Evolutionary conservation across 139 green algal genomes (phyloP).

Genomic region (Micromonas commoda): DNA sequence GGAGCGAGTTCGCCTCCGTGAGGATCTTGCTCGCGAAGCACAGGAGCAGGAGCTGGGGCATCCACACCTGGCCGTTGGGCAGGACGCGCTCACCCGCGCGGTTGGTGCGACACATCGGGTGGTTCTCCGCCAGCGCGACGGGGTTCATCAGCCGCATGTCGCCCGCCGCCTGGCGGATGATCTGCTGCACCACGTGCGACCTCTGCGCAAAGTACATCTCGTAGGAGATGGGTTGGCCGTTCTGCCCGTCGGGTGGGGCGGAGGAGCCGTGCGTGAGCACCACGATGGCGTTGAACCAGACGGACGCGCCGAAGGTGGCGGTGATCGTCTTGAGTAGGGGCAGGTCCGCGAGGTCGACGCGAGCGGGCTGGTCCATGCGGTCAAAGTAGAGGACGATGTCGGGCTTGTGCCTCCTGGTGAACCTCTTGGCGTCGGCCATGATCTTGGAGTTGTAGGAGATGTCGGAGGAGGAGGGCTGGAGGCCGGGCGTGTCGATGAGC

Average conservation of each 20-base stretch:
- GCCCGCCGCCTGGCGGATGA: constrained; percentile 47
- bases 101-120: constrained; percentile 52
- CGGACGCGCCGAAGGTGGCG: constrained; percentile 51
- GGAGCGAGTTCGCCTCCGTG: constrained; percentile 50
- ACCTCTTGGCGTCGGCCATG: constrained; percentile 42
- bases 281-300: constrained; percentile 69
- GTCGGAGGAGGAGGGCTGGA: constrained; percentile 46
- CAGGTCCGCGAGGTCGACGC: constrained; percentile 42
- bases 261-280: constrained; percentile 63
- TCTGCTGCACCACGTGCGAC: constrained; percentile 57
- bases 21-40: constrained; percentile 69
- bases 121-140: constrained; percentile 61
- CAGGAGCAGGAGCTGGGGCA: constrained; percentile 62
- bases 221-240: constrained; percentile 44
- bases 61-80: constrained; percentile 64
- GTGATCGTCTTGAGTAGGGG: constrained; percentile 57
- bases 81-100: constrained; percentile 57
- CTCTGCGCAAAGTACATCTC: constrained; percentile 63
- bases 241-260: constrained; percentile 55
- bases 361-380: constrained; percentile 51
- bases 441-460: constrained; percentile 49
- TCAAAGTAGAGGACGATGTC: constrained; percentile 78
- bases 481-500: constrained; percentile 76
- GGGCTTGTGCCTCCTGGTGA: constrained; percentile 54
- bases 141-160: constrained; percentile 67